Percentiles rank a stretch among this genome's conserved stretches.
Evolutionary conservation across 352 stramenopile species (phyloP).

Genomic region (Pythium brachiatum): DNA sequence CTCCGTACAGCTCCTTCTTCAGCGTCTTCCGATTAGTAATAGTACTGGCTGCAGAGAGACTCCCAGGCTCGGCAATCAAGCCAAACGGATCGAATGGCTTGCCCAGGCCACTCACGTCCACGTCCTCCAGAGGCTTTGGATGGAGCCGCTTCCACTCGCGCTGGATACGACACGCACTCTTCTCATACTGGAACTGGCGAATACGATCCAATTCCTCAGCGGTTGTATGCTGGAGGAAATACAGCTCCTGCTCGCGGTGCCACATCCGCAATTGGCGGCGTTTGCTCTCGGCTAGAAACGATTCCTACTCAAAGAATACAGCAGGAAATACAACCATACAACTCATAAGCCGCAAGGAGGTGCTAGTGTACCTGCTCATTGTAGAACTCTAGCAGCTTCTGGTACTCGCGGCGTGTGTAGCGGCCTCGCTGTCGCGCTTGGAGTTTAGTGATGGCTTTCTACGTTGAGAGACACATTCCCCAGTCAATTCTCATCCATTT

Average conservation of each 20-base stretch:
- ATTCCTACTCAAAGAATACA: slow-evolving; percentile 27
- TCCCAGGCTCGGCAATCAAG: background rate
- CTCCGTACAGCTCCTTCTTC: slow-evolving; percentile 6
- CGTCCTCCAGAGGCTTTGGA: slow-evolving; percentile 17
- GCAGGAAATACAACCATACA: background rate
- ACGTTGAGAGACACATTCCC: slow-evolving; percentile 11
- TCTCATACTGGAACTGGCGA: slow-evolving; percentile 40
- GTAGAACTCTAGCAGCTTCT: slow-evolving; percentile 44
- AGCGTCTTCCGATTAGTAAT: background rate
- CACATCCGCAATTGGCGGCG: slow-evolving; percentile 50
- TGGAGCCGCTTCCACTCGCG: slow-evolving; percentile 33
- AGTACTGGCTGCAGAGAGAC: background rate
- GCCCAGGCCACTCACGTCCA: slow-evolving; percentile 13
- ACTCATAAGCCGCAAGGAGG: background rate
- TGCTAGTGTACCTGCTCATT: slow-evolving; percentile 36
- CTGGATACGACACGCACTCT: slow-evolving; percentile 43
- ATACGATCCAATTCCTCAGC: slow-evolving; percentile 44
- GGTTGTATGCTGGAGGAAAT: slow-evolving; percentile 62
- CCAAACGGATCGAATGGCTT: slow-evolving; percentile 21
- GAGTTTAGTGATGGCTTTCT: slow-evolving; percentile 51
- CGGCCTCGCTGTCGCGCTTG: slow-evolving; percentile 60
- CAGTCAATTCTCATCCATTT: background rate
- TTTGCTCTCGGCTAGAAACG: slow-evolving; percentile 40
- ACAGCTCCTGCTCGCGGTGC: slow-evolving; percentile 62
- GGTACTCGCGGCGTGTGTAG: slow-evolving; percentile 52